Percentiles rank a stretch among this genome's conserved stretches.
Conservation (phyloP, 176 grass and related monocot species). For the Rhynchospora tenuis region DNA sequence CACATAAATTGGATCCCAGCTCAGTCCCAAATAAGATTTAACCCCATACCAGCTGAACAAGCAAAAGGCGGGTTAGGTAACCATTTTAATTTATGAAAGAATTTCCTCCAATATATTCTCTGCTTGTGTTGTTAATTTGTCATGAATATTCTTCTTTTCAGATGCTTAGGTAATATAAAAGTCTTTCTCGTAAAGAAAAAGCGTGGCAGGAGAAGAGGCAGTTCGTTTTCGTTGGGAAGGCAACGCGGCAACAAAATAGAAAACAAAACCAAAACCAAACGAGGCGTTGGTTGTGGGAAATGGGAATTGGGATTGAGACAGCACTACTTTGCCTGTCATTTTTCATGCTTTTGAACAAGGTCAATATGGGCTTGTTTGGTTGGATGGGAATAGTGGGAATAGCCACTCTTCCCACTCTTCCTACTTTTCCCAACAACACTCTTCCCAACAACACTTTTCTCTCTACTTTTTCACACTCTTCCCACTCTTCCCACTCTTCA, state of each 20-base stretch:
- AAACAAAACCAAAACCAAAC: background rate
- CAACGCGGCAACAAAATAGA: conserved; percentile 12
- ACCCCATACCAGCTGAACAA: background rate
- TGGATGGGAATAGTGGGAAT: too few species aligned
- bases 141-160: background rate
- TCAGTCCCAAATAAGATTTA: background rate
- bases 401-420: too few species aligned
- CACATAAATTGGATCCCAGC: background rate
- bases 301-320: conserved; percentile 19
- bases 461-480: too few species aligned
- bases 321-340: background rate
- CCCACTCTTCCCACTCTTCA: too few species aligned
- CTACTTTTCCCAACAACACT: too few species aligned
- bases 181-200: background rate
- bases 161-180: background rate
- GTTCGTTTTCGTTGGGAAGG: conserved; percentile 30
- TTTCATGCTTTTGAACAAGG: background rate
- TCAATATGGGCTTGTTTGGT: too few species aligned
- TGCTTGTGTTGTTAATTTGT: background rate
- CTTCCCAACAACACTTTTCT: too few species aligned
- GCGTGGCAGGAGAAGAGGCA: conserved; percentile 32
- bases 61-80: background rate
- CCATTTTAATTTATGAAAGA: too few species aligned
- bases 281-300: background rate
- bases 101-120: background rate